These are phyloP conservation scores for Colletotrichum endophyticum DNA, from an alignment of 2,329 filamentous ascomycete species.

Conservation along the genomic window DNA sequence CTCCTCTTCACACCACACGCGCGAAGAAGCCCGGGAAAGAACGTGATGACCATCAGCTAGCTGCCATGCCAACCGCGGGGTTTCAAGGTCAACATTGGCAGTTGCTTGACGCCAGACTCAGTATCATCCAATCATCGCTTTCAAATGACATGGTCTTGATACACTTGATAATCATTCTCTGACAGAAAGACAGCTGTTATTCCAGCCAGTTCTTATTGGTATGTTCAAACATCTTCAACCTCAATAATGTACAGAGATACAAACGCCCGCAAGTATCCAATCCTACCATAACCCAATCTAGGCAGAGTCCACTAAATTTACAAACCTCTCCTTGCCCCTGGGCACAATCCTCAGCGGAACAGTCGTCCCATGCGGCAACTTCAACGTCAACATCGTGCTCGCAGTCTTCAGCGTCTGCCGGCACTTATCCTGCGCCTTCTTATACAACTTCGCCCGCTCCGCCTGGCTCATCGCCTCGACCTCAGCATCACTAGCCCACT, in stretches of 20 bases:
- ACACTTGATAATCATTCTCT: not conserved
- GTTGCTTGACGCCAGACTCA: not conserved
- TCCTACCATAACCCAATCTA: not conserved
- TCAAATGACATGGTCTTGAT: not conserved
- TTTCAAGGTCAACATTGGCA: not conserved
- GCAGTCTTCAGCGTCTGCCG: constrained; percentile 58
- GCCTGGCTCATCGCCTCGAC: constrained; percentile 52
- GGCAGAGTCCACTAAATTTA: constrained; percentile 38
- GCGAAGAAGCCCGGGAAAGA: not conserved
- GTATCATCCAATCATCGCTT: not conserved
- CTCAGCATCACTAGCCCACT: constrained; percentile 59
- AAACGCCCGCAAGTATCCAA: not conserved
- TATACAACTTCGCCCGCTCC: constrained; percentile 60
- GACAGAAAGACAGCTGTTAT: not conserved
- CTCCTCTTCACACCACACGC: not conserved
- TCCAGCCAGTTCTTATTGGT: not conserved
- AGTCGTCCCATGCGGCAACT: constrained; percentile 63
- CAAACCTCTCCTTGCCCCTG: constrained; percentile 74
- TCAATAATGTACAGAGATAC: not conserved
- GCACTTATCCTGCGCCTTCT: constrained; percentile 62
- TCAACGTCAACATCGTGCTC: constrained; percentile 72
- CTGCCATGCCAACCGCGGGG: constrained; percentile 8
- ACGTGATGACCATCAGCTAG: not conserved
- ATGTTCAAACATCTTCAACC: not conserved
- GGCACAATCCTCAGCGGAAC: constrained; percentile 73